Evolutionary conservation across 2,329 filamentous ascomycete species (phyloP).

Genomic region (Botrytis tulipae): DNA sequence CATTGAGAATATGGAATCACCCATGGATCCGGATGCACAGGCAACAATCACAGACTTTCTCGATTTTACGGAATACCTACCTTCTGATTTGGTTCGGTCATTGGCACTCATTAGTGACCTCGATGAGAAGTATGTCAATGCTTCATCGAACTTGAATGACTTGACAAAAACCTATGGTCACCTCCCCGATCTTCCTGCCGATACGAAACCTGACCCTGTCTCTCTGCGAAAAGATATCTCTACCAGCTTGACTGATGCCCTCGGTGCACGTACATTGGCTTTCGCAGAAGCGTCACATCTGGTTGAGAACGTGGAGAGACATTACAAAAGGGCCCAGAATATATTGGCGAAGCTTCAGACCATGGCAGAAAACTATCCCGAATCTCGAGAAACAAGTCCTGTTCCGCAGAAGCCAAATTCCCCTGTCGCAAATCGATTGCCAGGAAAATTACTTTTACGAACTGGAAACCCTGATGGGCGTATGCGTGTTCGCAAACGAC

Average conservation of each 20-base stretch:
- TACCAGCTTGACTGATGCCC: constrained; percentile 51
- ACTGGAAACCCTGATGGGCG: constrained; percentile 43
- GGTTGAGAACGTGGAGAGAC: constrained; percentile 60
- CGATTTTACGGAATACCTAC: constrained; percentile 62
- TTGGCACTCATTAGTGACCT: constrained; percentile 64
- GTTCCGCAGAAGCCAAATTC: constrained; percentile 48
- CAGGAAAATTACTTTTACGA: constrained; percentile 46
- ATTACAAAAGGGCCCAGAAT: constrained; percentile 58
- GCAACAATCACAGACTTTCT: constrained; percentile 69
- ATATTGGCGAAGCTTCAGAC: constrained; percentile 58
- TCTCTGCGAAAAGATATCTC: constrained; percentile 61
- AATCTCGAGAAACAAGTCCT: constrained; percentile 49
- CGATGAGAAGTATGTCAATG: constrained; percentile 56
- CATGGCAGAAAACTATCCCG: constrained; percentile 60
- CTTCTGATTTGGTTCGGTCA: constrained; percentile 64
- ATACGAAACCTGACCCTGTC: constrained; percentile 49
- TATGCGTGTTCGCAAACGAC: constrained; percentile 32
- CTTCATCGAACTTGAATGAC: constrained; percentile 54
- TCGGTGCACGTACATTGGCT: constrained; percentile 56
- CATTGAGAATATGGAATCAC: constrained; percentile 36
- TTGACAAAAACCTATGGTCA: constrained; percentile 57
- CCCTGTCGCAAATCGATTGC: constrained; percentile 50
- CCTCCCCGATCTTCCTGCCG: constrained; percentile 49
- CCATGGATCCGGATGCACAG: constrained; percentile 63
- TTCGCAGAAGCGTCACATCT: constrained; percentile 63